Conservation (phyloP, 768 basidiomycete species). For the Leccinum uliginosum region DNA sequence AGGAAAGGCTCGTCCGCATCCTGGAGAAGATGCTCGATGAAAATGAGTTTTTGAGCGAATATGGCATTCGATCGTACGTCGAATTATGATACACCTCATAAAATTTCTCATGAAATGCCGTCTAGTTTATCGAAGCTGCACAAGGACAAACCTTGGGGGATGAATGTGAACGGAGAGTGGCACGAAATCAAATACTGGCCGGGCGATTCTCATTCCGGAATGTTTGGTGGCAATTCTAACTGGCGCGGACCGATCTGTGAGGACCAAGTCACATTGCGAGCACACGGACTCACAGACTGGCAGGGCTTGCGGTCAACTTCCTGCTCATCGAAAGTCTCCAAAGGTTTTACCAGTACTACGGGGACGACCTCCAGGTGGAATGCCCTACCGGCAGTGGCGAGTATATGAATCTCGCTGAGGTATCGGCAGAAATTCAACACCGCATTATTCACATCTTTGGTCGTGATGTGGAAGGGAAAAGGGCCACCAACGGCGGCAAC, state of each 20-base stretch:
- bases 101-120: slow-evolving; percentile 6
- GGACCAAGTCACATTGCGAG: slow-evolving; percentile 12
- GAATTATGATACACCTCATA: neutral
- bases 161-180: slow-evolving; percentile 87
- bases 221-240: slow-evolving; percentile 99
- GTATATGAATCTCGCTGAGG: slow-evolving; percentile 90
- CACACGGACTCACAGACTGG: neutral
- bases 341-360: slow-evolving; percentile 97
- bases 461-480: slow-evolving; percentile 79
- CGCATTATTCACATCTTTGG: slow-evolving; percentile 98
- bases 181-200: slow-evolving; percentile 98
- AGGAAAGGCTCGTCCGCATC: slow-evolving; percentile 84
- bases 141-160: slow-evolving; percentile 90
- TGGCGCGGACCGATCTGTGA: slow-evolving; percentile 91
- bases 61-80: slow-evolving; percentile 92
- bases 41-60: slow-evolving; percentile 92
- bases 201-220: slow-evolving; percentile 92
- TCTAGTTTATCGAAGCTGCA: slow-evolving; percentile 85
- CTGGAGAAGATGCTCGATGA: slow-evolving; percentile 97
- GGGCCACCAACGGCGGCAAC: slow-evolving; percentile 91
- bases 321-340: slow-evolving; percentile 93
- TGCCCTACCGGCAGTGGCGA: slow-evolving; percentile 98
- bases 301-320: slow-evolving; percentile 94
- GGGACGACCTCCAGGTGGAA: slow-evolving; percentile 87
- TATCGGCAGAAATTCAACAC: slow-evolving; percentile 98